A percentile compares a stretch with the other conserved stretches of the same genome.
Evolutionary conservation across 2,329 filamentous ascomycete species (phyloP).

Genomic region (Aureobasidium sp.): DNA sequence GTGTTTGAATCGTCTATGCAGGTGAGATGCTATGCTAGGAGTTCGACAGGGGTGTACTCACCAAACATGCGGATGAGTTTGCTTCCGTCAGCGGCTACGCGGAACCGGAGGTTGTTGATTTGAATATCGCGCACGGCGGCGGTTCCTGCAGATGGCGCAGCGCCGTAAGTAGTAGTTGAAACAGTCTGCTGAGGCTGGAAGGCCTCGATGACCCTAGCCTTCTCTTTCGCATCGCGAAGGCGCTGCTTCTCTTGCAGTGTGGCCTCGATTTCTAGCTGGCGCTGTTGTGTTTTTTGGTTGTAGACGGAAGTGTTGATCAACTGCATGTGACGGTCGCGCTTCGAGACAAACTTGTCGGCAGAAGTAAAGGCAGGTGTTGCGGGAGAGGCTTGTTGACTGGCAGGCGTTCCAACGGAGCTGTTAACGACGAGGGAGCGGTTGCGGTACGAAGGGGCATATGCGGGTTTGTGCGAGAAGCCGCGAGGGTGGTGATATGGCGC

Average conservation of each 20-base stretch:
- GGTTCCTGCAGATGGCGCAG: constrained; percentile 14
- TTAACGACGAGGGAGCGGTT: constrained; percentile 16
- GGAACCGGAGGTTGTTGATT: constrained; percentile 66
- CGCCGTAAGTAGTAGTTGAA: neutral
- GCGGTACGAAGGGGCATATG: constrained; percentile 13
- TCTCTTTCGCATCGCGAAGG: constrained; percentile 50
- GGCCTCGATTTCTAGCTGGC: constrained; percentile 63
- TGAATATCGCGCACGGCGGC: constrained; percentile 48
- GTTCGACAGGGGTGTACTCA: constrained; percentile 35
- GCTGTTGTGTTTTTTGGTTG: constrained; percentile 61
- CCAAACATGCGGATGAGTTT: constrained; percentile 69
- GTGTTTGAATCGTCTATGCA: constrained; percentile 19
- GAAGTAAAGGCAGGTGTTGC: constrained; percentile 1
- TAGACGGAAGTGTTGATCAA: constrained; percentile 74
- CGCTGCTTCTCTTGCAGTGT: constrained; percentile 52
- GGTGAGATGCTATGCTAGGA: constrained; percentile 14
- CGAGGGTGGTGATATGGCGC: constrained; percentile 14
- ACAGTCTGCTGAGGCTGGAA: constrained; percentile 17
- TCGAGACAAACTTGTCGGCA: constrained; percentile 13
- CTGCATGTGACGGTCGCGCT: constrained; percentile 37
- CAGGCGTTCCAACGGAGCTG: neutral
- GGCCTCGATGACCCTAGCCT: constrained; percentile 48
- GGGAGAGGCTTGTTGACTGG: constrained; percentile 3
- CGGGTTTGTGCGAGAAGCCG: constrained; percentile 8
- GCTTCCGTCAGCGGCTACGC: constrained; percentile 67